A percentile compares a stretch with the other conserved stretches of the same genome.
Evolutionary conservation across 2,329 filamentous ascomycete species (phyloP).

Genomic region (Claviceps sp.): DNA sequence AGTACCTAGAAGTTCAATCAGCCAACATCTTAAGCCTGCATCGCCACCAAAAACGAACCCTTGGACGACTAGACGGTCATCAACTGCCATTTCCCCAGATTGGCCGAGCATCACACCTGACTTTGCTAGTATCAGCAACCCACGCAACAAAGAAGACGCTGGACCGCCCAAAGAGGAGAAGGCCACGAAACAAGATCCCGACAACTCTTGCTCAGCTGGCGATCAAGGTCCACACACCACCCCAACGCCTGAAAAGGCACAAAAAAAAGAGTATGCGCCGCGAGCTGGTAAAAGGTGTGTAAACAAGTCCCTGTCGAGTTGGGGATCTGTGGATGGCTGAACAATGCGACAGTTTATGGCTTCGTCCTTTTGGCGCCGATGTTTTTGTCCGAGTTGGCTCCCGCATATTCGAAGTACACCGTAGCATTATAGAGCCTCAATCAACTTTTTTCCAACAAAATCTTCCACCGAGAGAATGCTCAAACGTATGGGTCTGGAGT

Average conservation of each 20-base stretch:
- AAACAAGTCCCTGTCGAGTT: background rate
- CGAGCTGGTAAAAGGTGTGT: conserved; percentile 15
- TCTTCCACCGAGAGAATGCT: conserved; percentile 18
- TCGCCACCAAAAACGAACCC: conserved; percentile 21
- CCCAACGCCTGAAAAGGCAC: conserved; percentile 10
- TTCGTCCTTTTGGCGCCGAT: conserved; percentile 19
- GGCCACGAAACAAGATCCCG: background rate
- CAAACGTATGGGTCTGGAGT: background rate
- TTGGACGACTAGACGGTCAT: conserved; percentile 11
- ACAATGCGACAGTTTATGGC: conserved; percentile 15
- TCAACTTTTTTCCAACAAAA: conserved; percentile 22
- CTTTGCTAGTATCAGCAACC: background rate
- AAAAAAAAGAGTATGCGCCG: conserved; percentile 16
- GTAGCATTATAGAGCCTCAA: conserved; percentile 18
- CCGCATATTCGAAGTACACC: conserved; percentile 18
- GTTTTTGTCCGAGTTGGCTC: conserved; percentile 15
- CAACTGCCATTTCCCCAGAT: background rate
- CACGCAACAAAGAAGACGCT: background rate
- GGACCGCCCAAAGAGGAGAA: background rate
- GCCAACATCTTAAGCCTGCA: conserved; percentile 15
- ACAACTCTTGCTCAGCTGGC: background rate
- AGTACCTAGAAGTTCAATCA: background rate
- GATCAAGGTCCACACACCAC: background rate
- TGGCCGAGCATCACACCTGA: conserved; percentile 1
- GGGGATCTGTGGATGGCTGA: background rate